Base-by-base conservation (phyloP, 106 monocot genomes). In the Vanilla planifolia region DNA sequence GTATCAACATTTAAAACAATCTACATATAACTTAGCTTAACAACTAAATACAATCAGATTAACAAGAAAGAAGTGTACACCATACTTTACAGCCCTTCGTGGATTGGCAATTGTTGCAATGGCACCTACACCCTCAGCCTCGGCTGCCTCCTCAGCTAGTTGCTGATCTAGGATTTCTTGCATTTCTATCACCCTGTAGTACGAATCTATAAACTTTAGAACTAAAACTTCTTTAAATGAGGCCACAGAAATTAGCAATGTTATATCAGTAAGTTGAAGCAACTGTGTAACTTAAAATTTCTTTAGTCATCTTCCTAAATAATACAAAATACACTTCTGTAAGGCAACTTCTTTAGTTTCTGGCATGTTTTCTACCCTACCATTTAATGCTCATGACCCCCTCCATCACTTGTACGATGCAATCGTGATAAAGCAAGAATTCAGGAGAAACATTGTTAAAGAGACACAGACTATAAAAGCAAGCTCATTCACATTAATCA, bases 121-220 rank as follows among this genome's bases (percentile, higher is more conserved):
- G 41, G 82, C 64, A 22, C 88, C 98, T 27, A 71, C 98, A 62
- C 98, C 98, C 71, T 92, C 98, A 50, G 98, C 88, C 73, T 98
- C 98, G 60, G 98, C 98, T 47, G 98, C 98, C 69, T 92, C 98
- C 65, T 98, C 98, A 44, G 91, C 98, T 35, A 92, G 65, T 73
- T 92, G 91, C 60, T 88, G 92, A 73, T 98, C 98, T 65, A 98
- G 63, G 30, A 82, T 98, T 75, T 98, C 98, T 82, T 98, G 98
- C 98, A 98, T 98, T 82, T 98, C 98, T 52, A 92, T 71, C 48
- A 98, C 92, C 75, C 98, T 98, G 63, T 15, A 36, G 60, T 35
- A 45, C 24, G 15, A 14, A 68, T 59, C 6, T 51, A 48, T 28
- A 26, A 44, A 17, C 35, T 42, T 70, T 19, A 72, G 50, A 42